phyloP scores from a whole-genome alignment of 768 basidiomycete species.

The Amyloporia xantha region DNA sequence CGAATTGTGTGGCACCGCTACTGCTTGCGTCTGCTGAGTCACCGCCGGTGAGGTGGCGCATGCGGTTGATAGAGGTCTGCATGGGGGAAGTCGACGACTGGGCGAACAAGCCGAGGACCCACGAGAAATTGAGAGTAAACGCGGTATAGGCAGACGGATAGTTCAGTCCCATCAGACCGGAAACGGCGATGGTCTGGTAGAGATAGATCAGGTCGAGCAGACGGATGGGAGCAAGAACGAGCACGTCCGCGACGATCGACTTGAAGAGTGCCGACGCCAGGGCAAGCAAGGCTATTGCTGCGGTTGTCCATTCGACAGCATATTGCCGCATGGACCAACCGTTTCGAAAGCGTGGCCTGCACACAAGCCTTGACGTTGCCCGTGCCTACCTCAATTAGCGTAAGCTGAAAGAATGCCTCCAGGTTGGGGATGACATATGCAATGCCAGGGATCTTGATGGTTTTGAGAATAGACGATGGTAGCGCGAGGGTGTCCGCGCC shows the following conservation, averaged over 20 bases:
- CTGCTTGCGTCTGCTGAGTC: conserved; percentile 50
- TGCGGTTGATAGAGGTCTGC: conserved; percentile 71
- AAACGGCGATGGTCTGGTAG: conserved; percentile 78
- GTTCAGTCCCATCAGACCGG: conserved; percentile 77
- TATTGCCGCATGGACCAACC: conserved; percentile 76
- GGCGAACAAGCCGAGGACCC: conserved; percentile 75
- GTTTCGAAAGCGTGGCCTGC: conserved; percentile 86
- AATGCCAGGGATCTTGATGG: conserved; percentile 60
- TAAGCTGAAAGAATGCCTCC: conserved; percentile 81
- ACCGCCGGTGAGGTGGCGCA: conserved; percentile 82
- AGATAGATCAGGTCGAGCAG: conserved; percentile 77
- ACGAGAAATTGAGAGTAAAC: conserved; percentile 82
- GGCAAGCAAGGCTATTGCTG: conserved; percentile 55
- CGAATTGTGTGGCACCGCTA: conserved; percentile 61
- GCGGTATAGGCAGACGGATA: conserved; percentile 80
- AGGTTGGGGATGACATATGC: conserved; percentile 88
- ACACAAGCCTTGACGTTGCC: conserved; percentile 81
- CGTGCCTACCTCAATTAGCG: conserved; percentile 61
- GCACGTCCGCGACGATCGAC: conserved; percentile 45
- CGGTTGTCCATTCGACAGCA: conserved; percentile 75
- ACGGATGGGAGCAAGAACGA: conserved; percentile 65
- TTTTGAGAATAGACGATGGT: conserved; percentile 51
- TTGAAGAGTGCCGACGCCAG: conserved; percentile 47
- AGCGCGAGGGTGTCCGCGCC: conserved; percentile 67
- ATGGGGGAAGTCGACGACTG: conserved; percentile 48